Evolutionary conservation across 2,329 filamentous ascomycete species (phyloP).

Genomic region (Acrocalymma vagum): DNA sequence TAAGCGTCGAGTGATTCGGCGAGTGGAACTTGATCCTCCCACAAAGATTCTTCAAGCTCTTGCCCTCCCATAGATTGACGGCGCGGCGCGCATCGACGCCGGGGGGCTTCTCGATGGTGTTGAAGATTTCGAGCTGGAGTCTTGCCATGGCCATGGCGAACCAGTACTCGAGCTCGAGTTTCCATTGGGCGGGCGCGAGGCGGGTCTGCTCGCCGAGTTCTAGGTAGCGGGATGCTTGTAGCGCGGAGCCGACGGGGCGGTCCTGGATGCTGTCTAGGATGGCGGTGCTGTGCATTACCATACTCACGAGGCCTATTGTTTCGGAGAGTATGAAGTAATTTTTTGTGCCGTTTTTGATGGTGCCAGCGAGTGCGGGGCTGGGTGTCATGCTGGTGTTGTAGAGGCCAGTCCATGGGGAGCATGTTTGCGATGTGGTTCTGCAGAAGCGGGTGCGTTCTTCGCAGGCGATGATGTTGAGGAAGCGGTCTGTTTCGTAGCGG

Average conservation of each 20-base stretch:
- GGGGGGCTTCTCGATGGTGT: slow-evolving; percentile 6
- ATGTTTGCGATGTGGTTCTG: neutral
- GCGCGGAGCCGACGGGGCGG: neutral
- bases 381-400: no score
- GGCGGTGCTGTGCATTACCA: neutral
- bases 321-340: neutral
- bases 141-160: slow-evolving; percentile 2
- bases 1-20: neutral
- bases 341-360: neutral
- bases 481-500: neutral
- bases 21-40: slow-evolving; percentile 7
- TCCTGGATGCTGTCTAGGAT: slow-evolving; percentile 4
- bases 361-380: neutral
- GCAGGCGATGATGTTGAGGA: slow-evolving; percentile 1
- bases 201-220: neutral
- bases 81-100: slow-evolving; percentile 1
- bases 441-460: slow-evolving; percentile 2
- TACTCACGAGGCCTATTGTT: neutral
- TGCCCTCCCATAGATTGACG: slow-evolving; percentile 1
- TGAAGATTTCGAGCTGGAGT: slow-evolving; percentile 5
- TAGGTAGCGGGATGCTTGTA: slow-evolving; percentile 3
- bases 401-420: neutral
- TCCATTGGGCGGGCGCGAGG: slow-evolving; percentile 3
- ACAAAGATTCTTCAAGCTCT: slow-evolving; percentile 1
- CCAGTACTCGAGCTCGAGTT: slow-evolving; percentile 7